Conservation (phyloP, 1,284 basidiomycete genomes). For the Megacollybia platyphylla region DNA sequence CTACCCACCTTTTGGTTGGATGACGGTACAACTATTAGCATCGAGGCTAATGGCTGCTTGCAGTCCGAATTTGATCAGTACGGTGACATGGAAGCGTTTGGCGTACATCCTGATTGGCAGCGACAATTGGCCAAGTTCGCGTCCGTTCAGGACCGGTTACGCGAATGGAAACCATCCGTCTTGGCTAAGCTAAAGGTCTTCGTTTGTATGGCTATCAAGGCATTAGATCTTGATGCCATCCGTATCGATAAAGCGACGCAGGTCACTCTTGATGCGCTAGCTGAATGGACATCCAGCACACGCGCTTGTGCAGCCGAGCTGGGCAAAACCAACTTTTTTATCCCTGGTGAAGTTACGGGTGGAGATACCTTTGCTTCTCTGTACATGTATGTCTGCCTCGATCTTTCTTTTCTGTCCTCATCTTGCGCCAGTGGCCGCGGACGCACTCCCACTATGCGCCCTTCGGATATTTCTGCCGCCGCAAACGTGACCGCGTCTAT, state of each 20-base stretch:
- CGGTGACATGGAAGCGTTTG: conserved; percentile 91
- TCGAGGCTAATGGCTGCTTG: conserved; percentile 58
- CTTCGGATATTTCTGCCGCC: conserved; percentile 53
- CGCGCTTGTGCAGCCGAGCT: conserved; percentile 58
- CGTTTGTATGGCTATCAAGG: conserved; percentile 74
- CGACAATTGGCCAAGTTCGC: conserved; percentile 91
- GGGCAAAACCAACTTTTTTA: conserved; percentile 80
- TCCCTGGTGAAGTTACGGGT: conserved; percentile 89
- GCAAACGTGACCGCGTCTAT: conserved; percentile 49
- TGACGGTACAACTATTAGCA: conserved; percentile 49
- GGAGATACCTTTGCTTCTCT: conserved; percentile 82
- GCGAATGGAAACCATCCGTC: conserved; percentile 55
- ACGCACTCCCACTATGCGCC: conserved; percentile 58
- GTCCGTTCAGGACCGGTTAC: conserved; percentile 85
- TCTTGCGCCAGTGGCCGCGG: conserved; percentile 58
- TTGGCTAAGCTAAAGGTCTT: conserved; percentile 59
- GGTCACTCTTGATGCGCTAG: conserved; percentile 71
- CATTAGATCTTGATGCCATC: conserved; percentile 83
- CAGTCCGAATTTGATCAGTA: conserved; percentile 84
- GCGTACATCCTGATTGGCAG: conserved; percentile 89
- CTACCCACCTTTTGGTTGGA: conserved; percentile 74
- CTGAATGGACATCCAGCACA: conserved; percentile 63
- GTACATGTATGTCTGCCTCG: conserved; percentile 49
- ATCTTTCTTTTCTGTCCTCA: conserved; percentile 1
- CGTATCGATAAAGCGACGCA: conserved; percentile 92